phyloP scores from a whole-genome alignment of 352 stramenopile species.

The Phytophthora niederhauseri region DNA sequence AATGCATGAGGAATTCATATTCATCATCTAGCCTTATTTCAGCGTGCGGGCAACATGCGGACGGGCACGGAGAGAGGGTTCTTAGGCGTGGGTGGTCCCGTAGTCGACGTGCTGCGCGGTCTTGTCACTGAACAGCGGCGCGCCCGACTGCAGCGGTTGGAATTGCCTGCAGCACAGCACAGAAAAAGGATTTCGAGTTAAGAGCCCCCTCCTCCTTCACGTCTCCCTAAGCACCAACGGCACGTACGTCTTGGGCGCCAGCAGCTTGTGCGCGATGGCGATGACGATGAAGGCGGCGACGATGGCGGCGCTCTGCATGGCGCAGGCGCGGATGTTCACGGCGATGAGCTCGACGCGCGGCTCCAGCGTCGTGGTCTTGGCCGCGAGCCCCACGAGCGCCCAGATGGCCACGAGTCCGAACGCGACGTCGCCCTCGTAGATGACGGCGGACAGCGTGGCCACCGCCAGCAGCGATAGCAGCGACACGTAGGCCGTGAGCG shows the following conservation, averaged over 20 bases:
- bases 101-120: slow-evolving; percentile 44
- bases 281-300: slow-evolving; percentile 70
- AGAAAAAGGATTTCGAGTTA: slow-evolving; percentile 11
- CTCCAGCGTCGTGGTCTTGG: slow-evolving; percentile 61
- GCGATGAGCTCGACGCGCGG: slow-evolving; percentile 48
- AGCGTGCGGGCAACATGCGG: background rate
- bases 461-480: slow-evolving; percentile 64
- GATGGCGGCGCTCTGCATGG: slow-evolving; percentile 61
- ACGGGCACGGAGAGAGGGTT: background rate
- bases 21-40: background rate
- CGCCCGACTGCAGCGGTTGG: slow-evolving; percentile 27
- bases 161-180: slow-evolving; percentile 22
- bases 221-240: background rate
- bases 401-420: slow-evolving; percentile 71
- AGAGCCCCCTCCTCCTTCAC: background rate
- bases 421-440: slow-evolving; percentile 63
- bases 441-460: slow-evolving; percentile 56
- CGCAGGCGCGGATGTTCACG: slow-evolving; percentile 65
- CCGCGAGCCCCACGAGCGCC: slow-evolving; percentile 57
- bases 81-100: slow-evolving; percentile 39
- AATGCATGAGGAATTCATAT: background rate
- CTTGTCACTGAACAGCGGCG: slow-evolving; percentile 52
- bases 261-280: slow-evolving; percentile 39
- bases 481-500: slow-evolving; percentile 59
- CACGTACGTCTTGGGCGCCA: slow-evolving; percentile 44